These are phyloP conservation scores for Leptographium galeiforme DNA, from an alignment of 2,329 filamentous ascomycete genomes.

Conservation along the genomic window DNA sequence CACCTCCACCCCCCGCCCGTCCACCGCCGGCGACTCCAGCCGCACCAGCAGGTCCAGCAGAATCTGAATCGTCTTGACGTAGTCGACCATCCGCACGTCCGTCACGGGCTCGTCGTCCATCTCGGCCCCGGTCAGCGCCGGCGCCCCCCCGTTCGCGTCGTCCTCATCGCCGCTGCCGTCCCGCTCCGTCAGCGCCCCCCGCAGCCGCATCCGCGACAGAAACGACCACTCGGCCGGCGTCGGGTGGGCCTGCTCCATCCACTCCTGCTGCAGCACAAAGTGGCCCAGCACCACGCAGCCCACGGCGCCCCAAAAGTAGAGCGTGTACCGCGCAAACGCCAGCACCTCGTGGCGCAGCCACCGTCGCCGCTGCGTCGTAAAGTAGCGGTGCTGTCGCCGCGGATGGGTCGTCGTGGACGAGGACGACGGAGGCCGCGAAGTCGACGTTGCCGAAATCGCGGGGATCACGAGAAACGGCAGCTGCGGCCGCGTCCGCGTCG, in stretches of 20 bases:
- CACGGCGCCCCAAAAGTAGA: conserved; percentile 51
- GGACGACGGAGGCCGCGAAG: no score
- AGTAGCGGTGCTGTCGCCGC: conserved; percentile 36
- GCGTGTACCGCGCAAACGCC: conserved; percentile 53
- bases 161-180: conserved; percentile 36
- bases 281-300: conserved; percentile 46
- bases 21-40: conserved; percentile 54
- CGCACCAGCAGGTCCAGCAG: conserved; percentile 47
- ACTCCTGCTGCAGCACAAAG: conserved; percentile 58
- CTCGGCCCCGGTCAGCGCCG: background rate
- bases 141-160: background rate
- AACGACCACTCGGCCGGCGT: conserved; percentile 74
- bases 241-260: conserved; percentile 61
- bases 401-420: no score
- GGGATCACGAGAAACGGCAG: conserved; percentile 38
- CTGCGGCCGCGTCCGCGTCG: conserved; percentile 23
- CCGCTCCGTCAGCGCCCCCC: conserved; percentile 48
- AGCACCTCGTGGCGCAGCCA: conserved; percentile 60
- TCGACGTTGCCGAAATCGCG: background rate
- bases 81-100: conserved; percentile 41
- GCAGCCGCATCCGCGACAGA: conserved; percentile 52
- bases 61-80: conserved; percentile 51
- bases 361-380: conserved; percentile 64
- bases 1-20: conserved; percentile 40
- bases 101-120: background rate